Base-by-base conservation (phyloP, 257 asterid genomes). In the Euphrasia confusa region DNA sequence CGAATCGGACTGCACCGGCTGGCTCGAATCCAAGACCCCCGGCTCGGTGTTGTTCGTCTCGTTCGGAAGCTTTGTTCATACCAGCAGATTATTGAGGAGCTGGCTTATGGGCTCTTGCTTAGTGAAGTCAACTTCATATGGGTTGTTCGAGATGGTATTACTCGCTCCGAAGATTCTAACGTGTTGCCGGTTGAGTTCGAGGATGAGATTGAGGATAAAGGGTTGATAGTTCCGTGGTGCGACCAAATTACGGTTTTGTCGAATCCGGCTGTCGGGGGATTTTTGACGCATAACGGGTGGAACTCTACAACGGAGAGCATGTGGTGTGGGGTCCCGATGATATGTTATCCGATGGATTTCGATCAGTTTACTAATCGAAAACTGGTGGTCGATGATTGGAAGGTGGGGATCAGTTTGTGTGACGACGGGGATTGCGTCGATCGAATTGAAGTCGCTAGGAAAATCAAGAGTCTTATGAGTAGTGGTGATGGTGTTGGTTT, bases 281-380 rank as follows among this genome's bases (percentile, higher is more conserved):
- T 79, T 68, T 21, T 82, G 56, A 77, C 80, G 0, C 88, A 82
- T 4, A 66, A 78, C n/a, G 88, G 83, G 24, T 79, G 89, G 89
- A 82, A 79, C 21, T 79, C 89, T 4, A 52, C 65, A 3, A 4
- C 77, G 35, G 85, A 82, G 40, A 82, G 85, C 63, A 66, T 75
- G 13, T 82, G 83, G 81, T 76, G 68, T 27, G 75, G 78, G 2
- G 72, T 68, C 6, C 86, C 82, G 4, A 72, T 82, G 89, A 61
- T 82, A 13, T 82, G 89, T 68, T 69, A 69, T 60, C 84, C 84
- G 1, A 8, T 80, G 0, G 42, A 9, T 4, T 58, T 42, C 2
- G 86, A 79, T 77, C 84, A 82, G 49, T 61, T 60, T 5, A 71
- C 68, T 3, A 80, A 77, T 21, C 42, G 80, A 37, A 82, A 77